These are phyloP conservation scores for Yarrowia sp. DNA, from an alignment of 805 yeast species.

Conservation along the genomic window DNA sequence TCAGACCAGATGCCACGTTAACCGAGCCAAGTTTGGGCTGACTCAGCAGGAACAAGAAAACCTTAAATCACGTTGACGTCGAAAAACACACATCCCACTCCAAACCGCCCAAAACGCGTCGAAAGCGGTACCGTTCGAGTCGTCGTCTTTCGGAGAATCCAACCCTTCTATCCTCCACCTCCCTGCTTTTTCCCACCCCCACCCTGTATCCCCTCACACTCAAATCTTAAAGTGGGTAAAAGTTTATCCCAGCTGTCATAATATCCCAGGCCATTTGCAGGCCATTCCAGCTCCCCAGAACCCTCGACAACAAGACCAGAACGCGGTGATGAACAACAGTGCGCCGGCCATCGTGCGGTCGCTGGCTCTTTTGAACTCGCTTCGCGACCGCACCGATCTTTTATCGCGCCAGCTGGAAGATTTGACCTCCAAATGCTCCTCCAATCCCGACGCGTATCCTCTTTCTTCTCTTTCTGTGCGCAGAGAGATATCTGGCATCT, in stretches of 20 bases:
- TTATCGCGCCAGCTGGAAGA: not conserved
- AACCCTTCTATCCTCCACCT: not conserved
- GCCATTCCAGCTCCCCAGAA: too few species aligned
- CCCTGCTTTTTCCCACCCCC: not conserved
- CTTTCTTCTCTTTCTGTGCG: not conserved
- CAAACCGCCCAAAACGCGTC: not conserved
- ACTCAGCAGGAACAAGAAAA: too few species aligned
- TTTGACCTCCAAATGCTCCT: not conserved
- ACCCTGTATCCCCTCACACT: too few species aligned
- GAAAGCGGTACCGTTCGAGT: not conserved
- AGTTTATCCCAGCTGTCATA: constrained; percentile 11
- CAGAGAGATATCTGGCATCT: not conserved
- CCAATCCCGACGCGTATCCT: constrained; percentile 3
- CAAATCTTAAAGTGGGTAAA: not conserved
- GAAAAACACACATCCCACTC: too few species aligned
- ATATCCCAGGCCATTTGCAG: not conserved
- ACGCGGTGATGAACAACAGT: not conserved
- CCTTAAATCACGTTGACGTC: too few species aligned
- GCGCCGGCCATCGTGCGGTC: constrained; percentile 24
- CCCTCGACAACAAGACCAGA: not conserved
- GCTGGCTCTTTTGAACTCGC: constrained; percentile 15
- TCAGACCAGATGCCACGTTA: too few species aligned
- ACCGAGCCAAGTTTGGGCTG: too few species aligned
- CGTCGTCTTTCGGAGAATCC: not conserved
- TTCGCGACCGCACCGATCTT: constrained; percentile 18